Base-by-base conservation (phyloP, 2,329 filamentous ascomycete genomes). In the Venturia asperata region DNA sequence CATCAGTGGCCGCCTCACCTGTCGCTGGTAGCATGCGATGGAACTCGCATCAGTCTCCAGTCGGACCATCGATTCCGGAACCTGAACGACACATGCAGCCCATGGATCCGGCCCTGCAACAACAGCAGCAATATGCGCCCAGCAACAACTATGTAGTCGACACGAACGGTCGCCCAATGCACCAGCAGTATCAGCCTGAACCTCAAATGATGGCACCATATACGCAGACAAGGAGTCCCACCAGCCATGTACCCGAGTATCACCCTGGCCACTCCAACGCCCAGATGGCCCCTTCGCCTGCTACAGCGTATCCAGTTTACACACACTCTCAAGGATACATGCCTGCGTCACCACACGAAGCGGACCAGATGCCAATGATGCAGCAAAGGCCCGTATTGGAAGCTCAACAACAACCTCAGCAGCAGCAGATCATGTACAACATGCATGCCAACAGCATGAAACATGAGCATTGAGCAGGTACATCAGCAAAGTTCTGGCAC, bases 301-400 rank as follows among this genome's bases (percentile, higher is more conserved):
- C 67, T 41, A 61, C 64, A 37, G 34, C 71, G 10, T 75, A 74
- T 34, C 66, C 69, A 7, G 65, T 70, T 1, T 76, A 74, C 56
- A 66, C 72, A 7, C 69, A 68, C 49, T 66, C 68, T 61, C 74
- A 73, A 65, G 69, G 69, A 24, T 76, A 74, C 62, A 69, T 74
- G n/a, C 71, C 74, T 30, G 72, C 74, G 63, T 71, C 68, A 17
- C 74, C 70, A 47, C 75, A 77, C 55, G 69, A 70, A 1, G 70
- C 72, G 27, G 74, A 77, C 15, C 74, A 74, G 71, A 73, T 76
- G 74, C 74, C 73, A 62, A 75, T 77, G 74, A 77, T 77, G 70
- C 52, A 58, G 30, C 70, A 71, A 70, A 61, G 65, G 11, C 34
- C 58, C 34, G 63, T 47, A 10, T 65, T 68, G 66, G 68, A 68